Percentiles rank a stretch among this genome's conserved stretches.
phyloP scores from a whole-genome alignment of 2,329 filamentous ascomycete species.

The Bipolaris cookei region DNA sequence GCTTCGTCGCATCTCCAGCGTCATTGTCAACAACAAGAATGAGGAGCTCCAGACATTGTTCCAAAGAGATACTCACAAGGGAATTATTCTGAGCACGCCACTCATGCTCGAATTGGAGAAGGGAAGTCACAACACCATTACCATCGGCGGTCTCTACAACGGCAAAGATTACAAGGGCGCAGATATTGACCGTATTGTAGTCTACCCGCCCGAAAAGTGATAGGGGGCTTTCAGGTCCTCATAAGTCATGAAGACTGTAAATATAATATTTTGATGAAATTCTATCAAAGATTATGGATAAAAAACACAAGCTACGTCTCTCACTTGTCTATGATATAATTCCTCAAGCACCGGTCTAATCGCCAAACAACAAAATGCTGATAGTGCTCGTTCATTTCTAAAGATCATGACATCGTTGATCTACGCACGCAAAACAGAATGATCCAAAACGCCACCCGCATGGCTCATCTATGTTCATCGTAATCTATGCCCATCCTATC shows the following conservation, averaged over 20 bases:
- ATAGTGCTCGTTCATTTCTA: background rate
- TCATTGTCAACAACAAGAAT: slow-evolving; percentile 62
- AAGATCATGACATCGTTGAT: background rate
- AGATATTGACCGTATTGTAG: slow-evolving; percentile 65
- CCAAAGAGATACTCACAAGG: slow-evolving; percentile 65
- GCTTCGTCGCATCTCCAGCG: slow-evolving; percentile 64
- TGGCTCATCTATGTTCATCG: background rate
- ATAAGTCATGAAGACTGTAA: background rate
- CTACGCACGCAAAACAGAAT: background rate
- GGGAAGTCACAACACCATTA: slow-evolving; percentile 64
- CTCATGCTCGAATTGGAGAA: slow-evolving; percentile 61
- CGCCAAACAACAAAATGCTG: background rate
- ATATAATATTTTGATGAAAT: background rate
- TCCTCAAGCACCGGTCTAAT: background rate
- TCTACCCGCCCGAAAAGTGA: slow-evolving; percentile 62
- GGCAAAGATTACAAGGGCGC: slow-evolving; percentile 64
- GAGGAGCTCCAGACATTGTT: slow-evolving; percentile 59
- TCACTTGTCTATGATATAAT: background rate
- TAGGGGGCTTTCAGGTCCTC: too few species aligned
- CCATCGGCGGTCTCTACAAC: slow-evolving; percentile 63
- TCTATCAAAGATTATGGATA: too few species aligned
- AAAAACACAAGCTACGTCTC: background rate
- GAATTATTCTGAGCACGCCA: slow-evolving; percentile 64
- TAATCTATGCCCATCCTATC: slow-evolving; percentile 39
- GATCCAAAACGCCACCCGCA: background rate